Evolutionary conservation across 257 asterid genomes (phyloP).

Genomic region (Prunella vulgaris): DNA sequence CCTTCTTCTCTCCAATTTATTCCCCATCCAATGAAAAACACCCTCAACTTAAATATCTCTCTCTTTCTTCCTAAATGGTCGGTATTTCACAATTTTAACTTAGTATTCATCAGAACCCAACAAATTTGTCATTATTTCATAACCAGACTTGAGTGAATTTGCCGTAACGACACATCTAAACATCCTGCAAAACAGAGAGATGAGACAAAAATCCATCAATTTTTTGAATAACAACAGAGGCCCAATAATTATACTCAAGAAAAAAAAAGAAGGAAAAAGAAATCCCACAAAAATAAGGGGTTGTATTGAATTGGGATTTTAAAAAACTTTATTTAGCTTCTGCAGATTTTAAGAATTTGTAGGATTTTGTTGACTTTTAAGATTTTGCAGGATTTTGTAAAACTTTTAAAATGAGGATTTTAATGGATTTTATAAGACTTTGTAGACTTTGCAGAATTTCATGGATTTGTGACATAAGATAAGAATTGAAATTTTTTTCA

Average conservation of each 20-base stretch:
- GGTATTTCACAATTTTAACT: constrained; percentile 25
- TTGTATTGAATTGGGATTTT: too few species aligned
- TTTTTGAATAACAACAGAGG: constrained; percentile 9
- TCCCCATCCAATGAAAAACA: constrained; percentile 58
- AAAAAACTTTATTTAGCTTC: too few species aligned
- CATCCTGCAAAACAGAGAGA: constrained; percentile 22
- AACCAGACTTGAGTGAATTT: constrained; percentile 17
- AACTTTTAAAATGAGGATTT: too few species aligned
- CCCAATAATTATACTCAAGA: constrained; percentile 21
- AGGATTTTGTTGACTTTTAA: too few species aligned
- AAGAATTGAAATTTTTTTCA: too few species aligned
- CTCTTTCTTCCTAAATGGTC: background rate
- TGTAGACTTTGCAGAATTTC: too few species aligned
- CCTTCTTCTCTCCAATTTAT: constrained; percentile 90
- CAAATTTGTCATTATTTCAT: constrained; percentile 13
- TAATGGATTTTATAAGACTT: too few species aligned
- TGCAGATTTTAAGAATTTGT: too few species aligned
- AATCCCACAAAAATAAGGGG: constrained; percentile 12
- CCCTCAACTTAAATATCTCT: constrained; percentile 14
- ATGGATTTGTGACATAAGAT: too few species aligned
- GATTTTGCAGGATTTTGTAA: too few species aligned
- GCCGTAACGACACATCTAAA: constrained; percentile 15
- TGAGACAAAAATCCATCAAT: constrained; percentile 7
- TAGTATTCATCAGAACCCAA: constrained; percentile 18
- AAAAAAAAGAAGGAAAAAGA: constrained; percentile 15